Evolutionary conservation across 352 stramenopile genomes (phyloP).

Genomic region (Elongisporangium senticosum): DNA sequence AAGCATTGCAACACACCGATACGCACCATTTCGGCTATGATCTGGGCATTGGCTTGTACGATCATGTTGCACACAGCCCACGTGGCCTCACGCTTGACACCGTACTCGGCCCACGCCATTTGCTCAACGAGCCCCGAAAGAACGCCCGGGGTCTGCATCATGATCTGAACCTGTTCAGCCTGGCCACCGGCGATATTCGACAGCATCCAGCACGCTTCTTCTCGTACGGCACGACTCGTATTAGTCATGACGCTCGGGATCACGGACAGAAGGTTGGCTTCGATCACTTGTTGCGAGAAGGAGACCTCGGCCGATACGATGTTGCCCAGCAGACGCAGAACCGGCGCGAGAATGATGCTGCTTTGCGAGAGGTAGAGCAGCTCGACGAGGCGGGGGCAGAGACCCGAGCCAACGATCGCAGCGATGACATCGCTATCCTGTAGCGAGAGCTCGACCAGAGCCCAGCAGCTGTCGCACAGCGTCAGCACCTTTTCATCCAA

Average conservation of each 20-base stretch:
- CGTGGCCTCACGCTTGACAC: constrained; percentile 77
- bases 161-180: constrained; percentile 62
- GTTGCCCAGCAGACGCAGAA: constrained; percentile 75
- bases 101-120: constrained; percentile 84
- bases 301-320: constrained; percentile 76
- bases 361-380: constrained; percentile 80
- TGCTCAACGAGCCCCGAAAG: constrained; percentile 67
- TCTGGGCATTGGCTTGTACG: constrained; percentile 52
- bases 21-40: constrained; percentile 56
- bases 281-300: constrained; percentile 72
- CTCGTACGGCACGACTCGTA: constrained; percentile 68
- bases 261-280: constrained; percentile 71
- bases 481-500: constrained; percentile 84
- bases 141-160: constrained; percentile 69
- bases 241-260: constrained; percentile 81
- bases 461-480: constrained; percentile 82
- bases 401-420: constrained; percentile 47
- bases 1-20: constrained; percentile 76
- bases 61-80: constrained; percentile 87
- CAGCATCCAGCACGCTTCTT: constrained; percentile 86
- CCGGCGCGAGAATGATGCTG: constrained; percentile 73
- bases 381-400: constrained; percentile 74
- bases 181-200: constrained; percentile 80
- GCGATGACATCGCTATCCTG: constrained; percentile 60
- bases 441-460: constrained; percentile 77